Evolutionary conservation across 257 asterid genomes (phyloP).

Genomic region (Rehmannia glutinosa): DNA sequence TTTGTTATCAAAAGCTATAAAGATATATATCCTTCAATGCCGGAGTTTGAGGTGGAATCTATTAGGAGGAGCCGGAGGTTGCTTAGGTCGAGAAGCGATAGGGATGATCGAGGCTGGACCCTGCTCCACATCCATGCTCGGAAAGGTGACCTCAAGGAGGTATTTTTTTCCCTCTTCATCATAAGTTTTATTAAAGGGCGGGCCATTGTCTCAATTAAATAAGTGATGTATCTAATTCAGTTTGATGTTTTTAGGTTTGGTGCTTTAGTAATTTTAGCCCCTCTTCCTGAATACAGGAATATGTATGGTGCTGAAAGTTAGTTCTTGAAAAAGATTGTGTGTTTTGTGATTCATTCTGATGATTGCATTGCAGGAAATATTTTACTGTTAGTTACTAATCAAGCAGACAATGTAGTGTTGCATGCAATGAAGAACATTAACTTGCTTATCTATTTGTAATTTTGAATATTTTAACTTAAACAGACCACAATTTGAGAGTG

Average conservation of each 20-base stretch:
- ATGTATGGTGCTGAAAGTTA: background rate
- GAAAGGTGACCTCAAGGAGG: conserved; percentile 91
- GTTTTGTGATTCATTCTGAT: background rate
- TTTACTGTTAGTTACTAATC: too few relatives aligned
- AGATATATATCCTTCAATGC: conserved; percentile 30
- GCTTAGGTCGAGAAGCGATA: conserved; percentile 43
- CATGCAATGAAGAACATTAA: background rate
- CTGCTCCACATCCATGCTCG: conserved; percentile 68
- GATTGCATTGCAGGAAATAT: background rate
- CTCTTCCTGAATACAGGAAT: background rate
- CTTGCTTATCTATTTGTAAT: background rate
- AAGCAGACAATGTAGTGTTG: too few relatives aligned
- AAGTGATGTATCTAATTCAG: background rate
- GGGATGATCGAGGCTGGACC: conserved; percentile 97
- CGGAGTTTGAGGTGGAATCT: conserved; percentile 44
- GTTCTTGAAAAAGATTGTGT: background rate
- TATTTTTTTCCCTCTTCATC: conserved; percentile 3
- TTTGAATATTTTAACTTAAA: too few relatives aligned
- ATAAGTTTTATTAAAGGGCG: background rate
- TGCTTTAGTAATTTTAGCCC: background rate
- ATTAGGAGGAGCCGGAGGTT: conserved; percentile 39
- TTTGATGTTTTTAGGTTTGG: background rate
- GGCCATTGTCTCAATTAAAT: background rate
- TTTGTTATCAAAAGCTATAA: background rate
- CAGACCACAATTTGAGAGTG: background rate